Conservation (phyloP, 2,329 filamentous ascomycete species). For the Phyllosticta capitalensis region DNA sequence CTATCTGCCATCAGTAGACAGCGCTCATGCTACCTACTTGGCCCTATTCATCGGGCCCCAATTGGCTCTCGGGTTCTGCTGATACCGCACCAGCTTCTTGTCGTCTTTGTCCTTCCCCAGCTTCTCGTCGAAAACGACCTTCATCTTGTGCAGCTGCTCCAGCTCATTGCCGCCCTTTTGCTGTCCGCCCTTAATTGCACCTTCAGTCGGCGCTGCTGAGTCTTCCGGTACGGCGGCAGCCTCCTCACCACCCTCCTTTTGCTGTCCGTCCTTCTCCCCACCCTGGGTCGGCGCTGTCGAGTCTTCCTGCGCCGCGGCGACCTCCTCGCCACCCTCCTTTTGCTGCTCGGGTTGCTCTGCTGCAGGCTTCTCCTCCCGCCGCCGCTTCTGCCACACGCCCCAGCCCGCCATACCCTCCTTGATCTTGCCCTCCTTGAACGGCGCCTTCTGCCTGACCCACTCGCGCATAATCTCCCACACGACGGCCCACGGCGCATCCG, state of each 20-base stretch:
- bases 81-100: conserved; percentile 73
- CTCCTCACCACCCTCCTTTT: not conserved
- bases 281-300: not conserved
- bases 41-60: conserved; percentile 73
- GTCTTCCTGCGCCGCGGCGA: not conserved
- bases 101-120: conserved; percentile 59
- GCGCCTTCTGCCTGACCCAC: conserved; percentile 74
- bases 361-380: conserved; percentile 20
- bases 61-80: conserved; percentile 80
- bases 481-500: conserved; percentile 79
- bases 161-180: not conserved
- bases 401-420: conserved; percentile 62
- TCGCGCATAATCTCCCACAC: conserved; percentile 92
- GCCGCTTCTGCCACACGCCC: conserved; percentile 48
- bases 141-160: conserved; percentile 30
- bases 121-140: conserved; percentile 69
- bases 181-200: not conserved
- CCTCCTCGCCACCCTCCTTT: conserved; percentile 16
- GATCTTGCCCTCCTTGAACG: conserved; percentile 64
- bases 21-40: conserved; percentile 22
- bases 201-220: not conserved
- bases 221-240: not conserved
- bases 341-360: conserved; percentile 25
- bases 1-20: too few relatives aligned
- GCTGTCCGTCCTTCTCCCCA: not conserved